Conservation (phyloP, 2,329 filamentous ascomycete species). For the Clonostachys rosea region DNA sequence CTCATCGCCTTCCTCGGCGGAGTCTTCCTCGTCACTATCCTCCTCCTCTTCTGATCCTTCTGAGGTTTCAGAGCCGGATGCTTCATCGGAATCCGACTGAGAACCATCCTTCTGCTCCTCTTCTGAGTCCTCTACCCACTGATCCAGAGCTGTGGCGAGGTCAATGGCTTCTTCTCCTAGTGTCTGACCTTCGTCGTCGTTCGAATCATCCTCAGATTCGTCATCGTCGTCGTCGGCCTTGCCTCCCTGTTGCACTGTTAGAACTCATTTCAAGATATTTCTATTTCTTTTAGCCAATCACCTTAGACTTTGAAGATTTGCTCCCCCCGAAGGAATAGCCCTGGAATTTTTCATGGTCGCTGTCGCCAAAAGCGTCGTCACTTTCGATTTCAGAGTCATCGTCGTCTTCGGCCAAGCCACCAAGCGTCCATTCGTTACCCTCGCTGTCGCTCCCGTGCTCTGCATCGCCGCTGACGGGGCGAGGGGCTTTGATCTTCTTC, state of each 20-base stretch:
- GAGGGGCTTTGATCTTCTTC: conserved; percentile 32
- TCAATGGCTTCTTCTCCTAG: conserved; percentile 57
- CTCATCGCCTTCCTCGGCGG: conserved; percentile 43
- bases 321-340: conserved; percentile 58
- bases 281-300: conserved; percentile 7
- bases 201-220: conserved; percentile 52
- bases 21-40: conserved; percentile 36
- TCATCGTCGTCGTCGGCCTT: too few species aligned
- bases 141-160: conserved; percentile 51
- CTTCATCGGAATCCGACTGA: conserved; percentile 32
- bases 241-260: not conserved
- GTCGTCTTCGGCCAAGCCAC: conserved; percentile 50
- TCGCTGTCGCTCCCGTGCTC: conserved; percentile 81
- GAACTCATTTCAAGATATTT: conserved; percentile 5
- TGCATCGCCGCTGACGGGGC: conserved; percentile 48
- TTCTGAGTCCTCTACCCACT: conserved; percentile 43
- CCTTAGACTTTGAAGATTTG: conserved; percentile 21
- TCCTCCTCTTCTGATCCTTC: conserved; percentile 40
- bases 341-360: conserved; percentile 81
- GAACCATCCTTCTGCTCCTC: conserved; percentile 36
- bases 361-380: conserved; percentile 81
- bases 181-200: conserved; percentile 51
- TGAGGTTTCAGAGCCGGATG: conserved; percentile 32
- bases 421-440: conserved; percentile 80
- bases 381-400: conserved; percentile 62